Evolutionary conservation across 2,329 filamentous ascomycete genomes (phyloP).

Genomic region (Penicillium sp.): DNA sequence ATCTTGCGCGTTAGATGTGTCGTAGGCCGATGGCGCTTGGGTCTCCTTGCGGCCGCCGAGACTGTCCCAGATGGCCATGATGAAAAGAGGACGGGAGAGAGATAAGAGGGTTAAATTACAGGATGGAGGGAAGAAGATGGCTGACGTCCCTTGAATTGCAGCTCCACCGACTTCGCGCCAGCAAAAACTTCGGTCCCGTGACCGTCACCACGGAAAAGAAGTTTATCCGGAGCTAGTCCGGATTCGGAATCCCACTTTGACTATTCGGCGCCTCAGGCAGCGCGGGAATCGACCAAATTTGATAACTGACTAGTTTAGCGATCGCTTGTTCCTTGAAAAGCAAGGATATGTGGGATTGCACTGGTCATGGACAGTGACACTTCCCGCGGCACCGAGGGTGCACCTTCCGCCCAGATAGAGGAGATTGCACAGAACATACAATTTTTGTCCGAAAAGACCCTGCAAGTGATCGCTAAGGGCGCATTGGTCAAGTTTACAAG

Average conservation of each 20-base stretch:
- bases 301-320: slow-evolving; percentile 6
- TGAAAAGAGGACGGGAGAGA: slow-evolving; percentile 20
- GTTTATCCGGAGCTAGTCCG: slow-evolving; percentile 24
- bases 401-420: slow-evolving; percentile 25
- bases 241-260: slow-evolving; percentile 23
- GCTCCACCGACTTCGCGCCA: slow-evolving; percentile 24
- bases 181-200: slow-evolving; percentile 42
- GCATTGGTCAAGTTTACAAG: slow-evolving; percentile 32
- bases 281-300: slow-evolving; percentile 25
- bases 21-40: slow-evolving; percentile 57
- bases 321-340: slow-evolving; percentile 1
- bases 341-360: slow-evolving; percentile 14
- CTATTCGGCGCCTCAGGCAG: slow-evolving; percentile 26
- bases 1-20: slow-evolving; percentile 68
- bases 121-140: slow-evolving; percentile 19
- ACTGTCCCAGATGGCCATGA: slow-evolving; percentile 57
- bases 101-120: slow-evolving; percentile 25
- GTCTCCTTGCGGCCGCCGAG: slow-evolving; percentile 56
- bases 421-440: slow-evolving; percentile 33
- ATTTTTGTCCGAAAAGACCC: slow-evolving; percentile 31
- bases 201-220: slow-evolving; percentile 21
- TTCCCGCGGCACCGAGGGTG: slow-evolving; percentile 11
- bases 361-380: slow-evolving; percentile 22
- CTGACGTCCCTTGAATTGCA: slow-evolving; percentile 23
- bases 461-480: slow-evolving; percentile 34